These are phyloP conservation scores for Candida railenensis DNA, from an alignment of 805 yeast species.

Conservation along the genomic window DNA sequence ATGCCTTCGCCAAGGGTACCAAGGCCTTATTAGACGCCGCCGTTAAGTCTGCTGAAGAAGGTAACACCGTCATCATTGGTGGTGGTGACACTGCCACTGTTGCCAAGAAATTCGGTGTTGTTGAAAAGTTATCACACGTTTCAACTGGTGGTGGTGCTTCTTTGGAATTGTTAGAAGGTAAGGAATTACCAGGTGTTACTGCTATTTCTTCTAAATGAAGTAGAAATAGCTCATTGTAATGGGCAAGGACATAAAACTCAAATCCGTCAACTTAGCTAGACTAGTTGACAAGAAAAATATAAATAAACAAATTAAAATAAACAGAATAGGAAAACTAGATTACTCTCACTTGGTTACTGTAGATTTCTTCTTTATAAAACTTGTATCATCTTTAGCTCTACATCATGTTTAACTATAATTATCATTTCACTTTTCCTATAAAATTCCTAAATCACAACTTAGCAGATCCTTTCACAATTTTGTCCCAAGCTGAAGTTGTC, in stretches of 20 bases:
- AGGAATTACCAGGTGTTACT: slow-evolving; percentile 96
- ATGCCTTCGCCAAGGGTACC: slow-evolving; percentile 87
- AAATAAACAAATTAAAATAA: no score
- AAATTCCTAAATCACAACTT: slow-evolving; percentile 33
- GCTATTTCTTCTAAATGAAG: slow-evolving; percentile 73
- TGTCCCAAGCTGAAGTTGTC: slow-evolving; percentile 56
- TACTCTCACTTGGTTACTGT: no score
- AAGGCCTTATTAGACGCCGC: slow-evolving; percentile 85
- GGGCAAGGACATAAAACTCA: neutral
- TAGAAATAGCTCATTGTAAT: neutral
- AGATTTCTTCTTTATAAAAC: no score
- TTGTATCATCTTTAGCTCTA: no score
- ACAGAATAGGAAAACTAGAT: neutral
- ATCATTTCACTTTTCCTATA: no score
- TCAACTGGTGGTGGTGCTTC: slow-evolving; percentile 99
- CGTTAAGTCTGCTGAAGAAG: slow-evolving; percentile 80
- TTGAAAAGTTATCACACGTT: slow-evolving; percentile 94
- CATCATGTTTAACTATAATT: no score
- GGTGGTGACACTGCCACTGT: slow-evolving; percentile 99
- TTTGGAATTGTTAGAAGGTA: slow-evolving; percentile 97
- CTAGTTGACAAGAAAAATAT: neutral
- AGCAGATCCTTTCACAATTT: slow-evolving; percentile 35
- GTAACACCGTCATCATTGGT: slow-evolving; percentile 95
- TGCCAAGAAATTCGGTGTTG: slow-evolving; percentile 97
- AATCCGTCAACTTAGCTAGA: neutral